phyloP scores from a whole-genome alignment of 2,329 filamentous ascomycete genomes.

The Fusarium siculi region DNA sequence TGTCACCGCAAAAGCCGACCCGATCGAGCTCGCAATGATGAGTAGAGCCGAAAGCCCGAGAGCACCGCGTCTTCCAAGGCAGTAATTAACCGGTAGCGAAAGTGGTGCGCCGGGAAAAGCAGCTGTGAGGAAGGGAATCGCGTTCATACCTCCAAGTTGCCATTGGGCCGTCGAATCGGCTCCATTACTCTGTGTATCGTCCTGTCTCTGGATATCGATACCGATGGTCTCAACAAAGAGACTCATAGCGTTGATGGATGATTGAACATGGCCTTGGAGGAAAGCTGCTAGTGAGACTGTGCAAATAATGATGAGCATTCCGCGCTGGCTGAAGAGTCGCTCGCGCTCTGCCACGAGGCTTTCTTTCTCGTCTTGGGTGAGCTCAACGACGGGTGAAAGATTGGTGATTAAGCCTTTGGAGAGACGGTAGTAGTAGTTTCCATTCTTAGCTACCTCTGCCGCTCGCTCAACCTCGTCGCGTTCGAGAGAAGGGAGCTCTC shows the following conservation, averaged over 20 bases:
- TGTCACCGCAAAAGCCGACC: conserved; percentile 44
- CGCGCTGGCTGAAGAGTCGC: conserved; percentile 37
- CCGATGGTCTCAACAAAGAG: conserved; percentile 41
- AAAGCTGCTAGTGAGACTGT: conserved; percentile 56
- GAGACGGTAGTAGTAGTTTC: conserved; percentile 16
- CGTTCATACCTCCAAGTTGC: conserved; percentile 49
- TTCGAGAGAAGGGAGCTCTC: conserved; percentile 1
- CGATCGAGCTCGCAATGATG: conserved; percentile 52
- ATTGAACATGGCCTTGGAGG: conserved; percentile 56
- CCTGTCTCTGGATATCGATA: conserved; percentile 1
- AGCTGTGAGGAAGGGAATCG: conserved; percentile 51
- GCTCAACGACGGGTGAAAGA: neutral
- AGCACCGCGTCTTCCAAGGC: conserved; percentile 52
- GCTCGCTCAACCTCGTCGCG: conserved; percentile 4
- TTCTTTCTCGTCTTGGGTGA: conserved; percentile 1
- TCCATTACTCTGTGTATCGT: neutral
- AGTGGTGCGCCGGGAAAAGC: conserved; percentile 50
- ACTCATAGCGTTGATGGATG: conserved; percentile 53
- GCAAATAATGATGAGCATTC: conserved; percentile 32
- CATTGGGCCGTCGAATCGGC: neutral
- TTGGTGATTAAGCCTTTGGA: conserved; percentile 4
- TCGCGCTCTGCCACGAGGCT: conserved; percentile 44
- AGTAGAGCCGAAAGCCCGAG: conserved; percentile 52
- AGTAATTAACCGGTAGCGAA: conserved; percentile 52
- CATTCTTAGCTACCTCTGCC: conserved; percentile 20